Evolutionary conservation across 345 rosid species (phyloP).

Genomic region (Eutrema japonicum): DNA sequence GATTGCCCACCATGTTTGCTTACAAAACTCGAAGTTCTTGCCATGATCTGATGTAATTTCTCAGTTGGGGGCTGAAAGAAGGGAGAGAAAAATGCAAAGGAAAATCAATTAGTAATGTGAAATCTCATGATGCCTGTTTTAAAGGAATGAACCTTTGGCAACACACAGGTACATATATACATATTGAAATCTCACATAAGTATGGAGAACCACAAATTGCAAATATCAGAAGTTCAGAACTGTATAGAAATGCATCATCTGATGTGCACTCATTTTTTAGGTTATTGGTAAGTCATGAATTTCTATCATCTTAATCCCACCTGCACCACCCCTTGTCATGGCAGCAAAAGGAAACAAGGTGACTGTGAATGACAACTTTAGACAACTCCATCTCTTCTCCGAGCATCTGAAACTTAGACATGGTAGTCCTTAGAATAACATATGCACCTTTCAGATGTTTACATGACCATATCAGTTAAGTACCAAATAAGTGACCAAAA

Average conservation of each 20-base stretch:
- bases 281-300: constrained; percentile 60
- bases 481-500: constrained; percentile 49
- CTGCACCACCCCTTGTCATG: constrained; percentile 92
- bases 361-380: constrained; percentile 73
- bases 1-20: constrained; percentile 90
- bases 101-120: constrained; percentile 42
- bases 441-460: constrained; percentile 73
- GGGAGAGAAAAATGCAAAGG: constrained; percentile 23
- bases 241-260: constrained; percentile 64
- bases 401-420: constrained; percentile 99
- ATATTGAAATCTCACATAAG: constrained; percentile 54
- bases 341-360: constrained; percentile 94
- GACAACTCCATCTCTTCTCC: constrained; percentile 84
- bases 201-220: constrained; percentile 59
- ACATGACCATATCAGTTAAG: constrained; percentile 57
- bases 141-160: constrained; percentile 29
- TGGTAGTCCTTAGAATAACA: constrained; percentile 96
- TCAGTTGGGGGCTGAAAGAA: constrained; percentile 86
- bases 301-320: constrained; percentile 94
- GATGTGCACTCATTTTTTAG: constrained; percentile 55
- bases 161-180: constrained; percentile 35
- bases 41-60: constrained; percentile 91
- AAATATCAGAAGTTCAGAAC: constrained; percentile 52
- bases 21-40: constrained; percentile 83
- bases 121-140: constrained; percentile 38